Evolutionary conservation across 306 rosid species (phyloP).

Genomic region (Trifolium fragiferum): DNA sequence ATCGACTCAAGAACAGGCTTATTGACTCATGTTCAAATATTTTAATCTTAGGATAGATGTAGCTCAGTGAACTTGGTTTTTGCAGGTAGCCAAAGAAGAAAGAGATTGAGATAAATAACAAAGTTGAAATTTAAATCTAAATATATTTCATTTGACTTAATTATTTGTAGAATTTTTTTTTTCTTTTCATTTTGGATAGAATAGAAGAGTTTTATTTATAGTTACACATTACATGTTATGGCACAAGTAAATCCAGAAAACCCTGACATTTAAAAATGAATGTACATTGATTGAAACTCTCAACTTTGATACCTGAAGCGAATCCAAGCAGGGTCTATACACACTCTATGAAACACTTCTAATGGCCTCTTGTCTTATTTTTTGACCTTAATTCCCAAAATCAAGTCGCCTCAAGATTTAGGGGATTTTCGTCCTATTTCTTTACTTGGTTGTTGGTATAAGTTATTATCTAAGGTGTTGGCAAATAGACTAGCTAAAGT

Average conservation of each 20-base stretch:
- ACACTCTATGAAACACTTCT: slow-evolving; percentile 44
- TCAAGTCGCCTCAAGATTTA: too few species aligned
- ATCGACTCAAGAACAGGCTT: too few species aligned
- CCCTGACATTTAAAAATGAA: slow-evolving; percentile 52
- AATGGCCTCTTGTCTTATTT: too few species aligned
- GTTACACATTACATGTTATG: slow-evolving; percentile 59
- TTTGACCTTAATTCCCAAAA: too few species aligned
- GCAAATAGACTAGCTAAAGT: too few species aligned
- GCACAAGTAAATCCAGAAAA: slow-evolving; percentile 59
- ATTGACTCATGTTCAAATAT: too few species aligned
- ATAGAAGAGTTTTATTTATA: slow-evolving; percentile 49
- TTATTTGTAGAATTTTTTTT: slow-evolving; percentile 38
- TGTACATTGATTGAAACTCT: slow-evolving; percentile 51
- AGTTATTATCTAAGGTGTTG: too few species aligned
- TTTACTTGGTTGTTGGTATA: too few species aligned
- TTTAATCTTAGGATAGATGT: too few species aligned
- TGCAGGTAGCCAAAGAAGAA: neutral
- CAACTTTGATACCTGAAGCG: slow-evolving; percentile 50
- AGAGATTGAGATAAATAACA: neutral
- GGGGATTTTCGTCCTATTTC: too few species aligned
- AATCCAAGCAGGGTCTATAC: slow-evolving; percentile 49
- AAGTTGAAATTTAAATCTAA: slow-evolving; percentile 25
- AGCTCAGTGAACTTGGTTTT: neutral
- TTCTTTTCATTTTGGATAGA: neutral
- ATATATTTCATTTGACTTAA: slow-evolving; percentile 39